Percentiles rank a stretch among this genome's conserved stretches.
Evolutionary conservation across 441 rosid species (phyloP).

Genomic region (Aleurites moluccanus): DNA sequence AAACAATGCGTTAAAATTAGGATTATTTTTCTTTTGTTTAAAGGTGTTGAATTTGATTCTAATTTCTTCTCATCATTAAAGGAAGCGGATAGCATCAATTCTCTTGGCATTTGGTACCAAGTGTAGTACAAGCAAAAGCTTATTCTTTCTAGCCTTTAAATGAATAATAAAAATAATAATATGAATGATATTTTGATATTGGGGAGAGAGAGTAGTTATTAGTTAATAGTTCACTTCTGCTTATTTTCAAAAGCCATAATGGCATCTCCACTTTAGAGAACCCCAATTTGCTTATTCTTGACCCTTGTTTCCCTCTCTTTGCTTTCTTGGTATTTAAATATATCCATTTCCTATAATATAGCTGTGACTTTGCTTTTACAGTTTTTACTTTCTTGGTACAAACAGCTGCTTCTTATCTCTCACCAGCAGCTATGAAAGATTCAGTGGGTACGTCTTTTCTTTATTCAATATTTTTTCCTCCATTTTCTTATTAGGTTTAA

Average conservation of each 20-base stretch:
- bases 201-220: too few species aligned
- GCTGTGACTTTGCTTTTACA: not conserved
- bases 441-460: slow-evolving; percentile 18
- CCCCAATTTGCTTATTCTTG: slow-evolving; percentile 20
- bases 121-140: slow-evolving; percentile 1
- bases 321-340: slow-evolving; percentile 9
- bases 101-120: not conserved
- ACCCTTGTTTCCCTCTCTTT: not conserved
- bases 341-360: not conserved
- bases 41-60: not conserved
- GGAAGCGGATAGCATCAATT: slow-evolving; percentile 7
- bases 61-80: not conserved
- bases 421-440: slow-evolving; percentile 24
- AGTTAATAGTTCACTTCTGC: slow-evolving; percentile 6
- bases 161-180: not conserved
- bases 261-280: slow-evolving; percentile 32
- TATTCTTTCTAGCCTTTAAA: not conserved
- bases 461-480: not conserved
- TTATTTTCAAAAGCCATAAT: slow-evolving; percentile 24
- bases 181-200: not conserved
- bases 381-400: slow-evolving; percentile 8
- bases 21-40: not conserved
- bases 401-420: slow-evolving; percentile 12
- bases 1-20: too few species aligned
- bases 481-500: not conserved